These are phyloP conservation scores for Conoideocrella luteorostrata DNA, from an alignment of 2,329 filamentous ascomycete genomes.

Conservation along the genomic window DNA sequence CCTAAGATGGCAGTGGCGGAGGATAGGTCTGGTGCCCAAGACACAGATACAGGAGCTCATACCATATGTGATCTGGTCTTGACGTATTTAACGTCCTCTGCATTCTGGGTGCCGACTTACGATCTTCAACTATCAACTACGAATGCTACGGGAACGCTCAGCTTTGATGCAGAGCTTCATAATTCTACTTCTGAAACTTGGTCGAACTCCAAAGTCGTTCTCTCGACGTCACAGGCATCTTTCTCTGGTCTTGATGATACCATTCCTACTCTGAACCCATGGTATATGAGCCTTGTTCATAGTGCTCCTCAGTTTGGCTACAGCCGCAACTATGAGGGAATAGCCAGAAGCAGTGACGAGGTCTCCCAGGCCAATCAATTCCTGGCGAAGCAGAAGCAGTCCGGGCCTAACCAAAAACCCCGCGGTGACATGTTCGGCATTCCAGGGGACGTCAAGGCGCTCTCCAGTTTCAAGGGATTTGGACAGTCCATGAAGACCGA, in stretches of 20 bases:
- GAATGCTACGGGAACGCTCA: conserved; percentile 43
- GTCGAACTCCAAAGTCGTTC: conserved; percentile 51
- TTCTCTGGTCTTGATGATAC: conserved; percentile 49
- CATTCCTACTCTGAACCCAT: conserved; percentile 48
- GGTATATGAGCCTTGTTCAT: conserved; percentile 46
- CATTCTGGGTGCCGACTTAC: conserved; percentile 56
- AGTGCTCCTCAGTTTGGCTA: conserved; percentile 8
- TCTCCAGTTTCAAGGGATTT: background rate
- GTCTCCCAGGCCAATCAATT: conserved; percentile 23
- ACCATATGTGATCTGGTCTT: conserved; percentile 40
- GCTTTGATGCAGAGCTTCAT: conserved; percentile 56
- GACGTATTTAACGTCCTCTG: conserved; percentile 53
- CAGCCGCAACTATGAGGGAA: conserved; percentile 13
- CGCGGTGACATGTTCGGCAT: conserved; percentile 9
- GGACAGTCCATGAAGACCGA: too few species aligned
- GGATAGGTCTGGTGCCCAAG: conserved; percentile 13
- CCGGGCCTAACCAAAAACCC: conserved; percentile 6
- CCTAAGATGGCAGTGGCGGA: conserved; percentile 18
- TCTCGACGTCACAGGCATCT: conserved; percentile 58
- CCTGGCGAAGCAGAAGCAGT: conserved; percentile 18
- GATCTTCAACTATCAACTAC: conserved; percentile 56
- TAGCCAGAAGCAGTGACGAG: conserved; percentile 35
- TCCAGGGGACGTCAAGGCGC: background rate
- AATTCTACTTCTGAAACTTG: conserved; percentile 60
- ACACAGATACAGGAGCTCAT: conserved; percentile 9